Percentiles rank a stretch among this genome's conserved stretches.
Conservation (phyloP, 345 rosid genomes). For the Aegle marmelos region DNA sequence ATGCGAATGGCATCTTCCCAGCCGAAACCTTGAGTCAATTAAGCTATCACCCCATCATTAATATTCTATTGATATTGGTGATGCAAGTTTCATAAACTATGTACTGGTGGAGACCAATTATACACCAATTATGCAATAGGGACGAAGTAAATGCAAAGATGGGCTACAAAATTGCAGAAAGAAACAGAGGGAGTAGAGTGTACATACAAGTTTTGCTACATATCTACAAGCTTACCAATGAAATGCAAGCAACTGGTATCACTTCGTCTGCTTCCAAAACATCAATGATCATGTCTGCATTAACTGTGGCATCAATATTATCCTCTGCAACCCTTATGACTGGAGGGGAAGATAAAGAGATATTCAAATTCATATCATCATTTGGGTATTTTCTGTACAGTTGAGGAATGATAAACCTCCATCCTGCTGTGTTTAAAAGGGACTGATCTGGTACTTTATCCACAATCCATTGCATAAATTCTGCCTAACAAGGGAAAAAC, state of each 20-base stretch:
- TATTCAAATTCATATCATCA: conserved; percentile 72
- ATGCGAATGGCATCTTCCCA: not conserved
- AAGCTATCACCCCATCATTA: not conserved
- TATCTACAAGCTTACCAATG: conserved; percentile 54
- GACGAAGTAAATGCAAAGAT: not conserved
- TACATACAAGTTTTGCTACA: not conserved
- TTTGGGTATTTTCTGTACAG: conserved; percentile 91
- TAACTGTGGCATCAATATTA: conserved; percentile 68
- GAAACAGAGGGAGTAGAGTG: not conserved
- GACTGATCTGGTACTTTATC: conserved; percentile 85
- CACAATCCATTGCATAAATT: conserved; percentile 87
- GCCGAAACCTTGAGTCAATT: not conserved
- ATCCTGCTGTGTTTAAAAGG: conserved; percentile 86
- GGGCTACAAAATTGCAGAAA: not conserved
- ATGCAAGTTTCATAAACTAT: not conserved
- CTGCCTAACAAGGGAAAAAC: conserved; percentile 56
- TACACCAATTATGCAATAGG: not conserved
- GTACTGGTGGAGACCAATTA: not conserved
- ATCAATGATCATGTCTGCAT: conserved; percentile 65
- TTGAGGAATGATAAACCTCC: conserved; percentile 88
- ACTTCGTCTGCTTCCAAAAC: conserved; percentile 61
- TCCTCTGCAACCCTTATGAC: conserved; percentile 57
- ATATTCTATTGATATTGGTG: not conserved
- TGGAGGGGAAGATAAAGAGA: conserved; percentile 84
- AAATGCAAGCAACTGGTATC: conserved; percentile 92